Evolutionary conservation across 2,329 filamentous ascomycete genomes (phyloP).

Genomic region (Botrytis medusae): DNA sequence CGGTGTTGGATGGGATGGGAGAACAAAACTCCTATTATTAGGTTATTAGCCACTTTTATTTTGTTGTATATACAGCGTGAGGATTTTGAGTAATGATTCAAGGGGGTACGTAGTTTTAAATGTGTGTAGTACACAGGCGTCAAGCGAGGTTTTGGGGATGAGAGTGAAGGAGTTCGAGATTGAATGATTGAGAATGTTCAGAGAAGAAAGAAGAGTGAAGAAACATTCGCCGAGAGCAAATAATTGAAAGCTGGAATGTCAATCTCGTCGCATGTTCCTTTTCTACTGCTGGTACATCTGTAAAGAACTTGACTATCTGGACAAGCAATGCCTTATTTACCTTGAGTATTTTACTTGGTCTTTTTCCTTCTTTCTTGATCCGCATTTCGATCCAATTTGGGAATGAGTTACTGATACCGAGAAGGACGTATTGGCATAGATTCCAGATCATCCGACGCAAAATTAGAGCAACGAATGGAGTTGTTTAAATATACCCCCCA

Average conservation of each 20-base stretch:
- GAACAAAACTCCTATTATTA: no score
- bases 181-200: background rate
- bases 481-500: background rate
- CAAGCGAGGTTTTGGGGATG: background rate
- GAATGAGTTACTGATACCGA: background rate
- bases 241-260: background rate
- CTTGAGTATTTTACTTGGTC: background rate
- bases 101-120: fast-evolving
- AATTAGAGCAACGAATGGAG: background rate
- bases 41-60: no score
- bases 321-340: background rate
- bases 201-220: background rate
- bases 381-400: background rate
- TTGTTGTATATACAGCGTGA: no score
- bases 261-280: background rate
- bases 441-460: background rate
- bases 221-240: background rate
- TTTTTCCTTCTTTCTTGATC: background rate
- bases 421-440: background rate
- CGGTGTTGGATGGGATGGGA: no score
- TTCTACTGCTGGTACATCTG: background rate
- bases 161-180: no score
- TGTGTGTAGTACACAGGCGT: background rate
- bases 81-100: no score
- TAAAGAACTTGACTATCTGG: background rate